Percentiles rank a stretch among this genome's conserved stretches.
Conservation (phyloP, 139 green algal species). For the Chloropicon primus region DNA sequence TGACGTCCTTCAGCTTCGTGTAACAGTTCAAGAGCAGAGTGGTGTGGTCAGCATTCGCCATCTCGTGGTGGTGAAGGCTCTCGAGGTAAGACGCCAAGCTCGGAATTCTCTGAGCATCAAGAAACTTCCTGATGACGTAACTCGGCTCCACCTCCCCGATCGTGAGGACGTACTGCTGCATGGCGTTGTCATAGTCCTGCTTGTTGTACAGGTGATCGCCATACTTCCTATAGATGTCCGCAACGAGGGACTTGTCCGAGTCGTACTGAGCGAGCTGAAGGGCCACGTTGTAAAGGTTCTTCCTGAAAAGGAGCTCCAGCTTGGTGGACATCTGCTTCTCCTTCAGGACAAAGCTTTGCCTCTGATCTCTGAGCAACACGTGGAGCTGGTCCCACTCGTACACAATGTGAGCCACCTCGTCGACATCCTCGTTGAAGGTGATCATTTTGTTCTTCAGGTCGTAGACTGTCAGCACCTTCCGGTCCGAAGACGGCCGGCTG, state of each 20-base stretch:
- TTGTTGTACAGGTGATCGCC: slow-evolving; percentile 65
- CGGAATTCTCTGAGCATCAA: not conserved
- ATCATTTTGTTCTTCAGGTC: slow-evolving; percentile 72
- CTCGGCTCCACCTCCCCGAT: slow-evolving; percentile 73
- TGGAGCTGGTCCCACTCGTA: slow-evolving; percentile 17
- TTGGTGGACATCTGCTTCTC: slow-evolving; percentile 29
- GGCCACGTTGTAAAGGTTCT: slow-evolving; percentile 23
- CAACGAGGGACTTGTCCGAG: slow-evolving; percentile 5
- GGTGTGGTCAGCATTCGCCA: slow-evolving; percentile 75
- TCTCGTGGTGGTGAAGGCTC: slow-evolving; percentile 55
- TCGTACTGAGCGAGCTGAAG: slow-evolving; percentile 18
- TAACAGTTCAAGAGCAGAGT: slow-evolving; percentile 94
- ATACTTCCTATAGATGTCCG: slow-evolving; percentile 19
- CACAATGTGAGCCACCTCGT: slow-evolving; percentile 17
- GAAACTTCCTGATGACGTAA: slow-evolving; percentile 74
- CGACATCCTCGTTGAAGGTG: slow-evolving; percentile 15
- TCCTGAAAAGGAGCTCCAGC: slow-evolving; percentile 28
- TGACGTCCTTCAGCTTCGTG: slow-evolving; percentile 66
- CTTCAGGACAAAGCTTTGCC: not conserved
- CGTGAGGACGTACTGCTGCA: slow-evolving; percentile 57
- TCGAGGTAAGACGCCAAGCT: slow-evolving; percentile 62
- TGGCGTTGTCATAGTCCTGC: slow-evolving; percentile 79
- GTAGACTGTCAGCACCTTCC: slow-evolving; percentile 18
- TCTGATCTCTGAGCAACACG: slow-evolving; percentile 12
- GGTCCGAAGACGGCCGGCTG: not conserved